Evolutionary conservation across 1,284 basidiomycete genomes (phyloP), one percentile per base, ranked within the genome.

Genomic region (Ustilago esculenta): DNA sequence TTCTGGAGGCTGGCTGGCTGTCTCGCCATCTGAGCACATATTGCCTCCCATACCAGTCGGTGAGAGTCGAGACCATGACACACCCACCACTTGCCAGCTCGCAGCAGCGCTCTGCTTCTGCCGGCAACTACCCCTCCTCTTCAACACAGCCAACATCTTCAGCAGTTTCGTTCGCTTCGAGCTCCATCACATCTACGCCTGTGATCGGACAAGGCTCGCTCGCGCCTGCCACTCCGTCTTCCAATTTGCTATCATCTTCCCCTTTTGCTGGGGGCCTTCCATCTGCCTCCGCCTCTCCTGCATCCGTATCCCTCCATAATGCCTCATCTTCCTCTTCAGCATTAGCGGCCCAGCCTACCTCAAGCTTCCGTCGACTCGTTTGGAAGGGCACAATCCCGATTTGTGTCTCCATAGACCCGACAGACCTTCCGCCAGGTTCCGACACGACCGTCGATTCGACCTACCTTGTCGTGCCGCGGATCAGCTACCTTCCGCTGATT

Each of bases 321-420:
- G 23, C 21, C 48, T 43, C 44, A 1, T 20, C 45, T 7, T 18
- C 24, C 7, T 23, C 20, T 9, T 8, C 30, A 1, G 6, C 51
- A 5, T 44, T 35, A 1, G 18, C 51, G 27, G 17, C 35, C 18
- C 56, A 54, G 14, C 33, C 52, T 3, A 70, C 58, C 18, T 25
- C 57, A 1, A 30, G 36, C 0, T 73, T 75, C 25, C 42, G 74
- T 15, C 37, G 60, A 17, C 57, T 74, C n/a, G 58, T 75, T 9
- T 77, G 74, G 72, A 50, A 59, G 27, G 67, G 72, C n/a, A 57
- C 70, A 2, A 60, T 77, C 20, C 75, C 75, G 21, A 60, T 77
- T 15, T 68, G 65, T 25, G 58, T 77, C 18, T 36, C 64, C 3
- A 29, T 77, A 21, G 71, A 70, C 18, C 41, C 49, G 11, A 36